Base-by-base conservation (phyloP, 352 stramenopile species). In the Thalassiosira hispida region DNA sequence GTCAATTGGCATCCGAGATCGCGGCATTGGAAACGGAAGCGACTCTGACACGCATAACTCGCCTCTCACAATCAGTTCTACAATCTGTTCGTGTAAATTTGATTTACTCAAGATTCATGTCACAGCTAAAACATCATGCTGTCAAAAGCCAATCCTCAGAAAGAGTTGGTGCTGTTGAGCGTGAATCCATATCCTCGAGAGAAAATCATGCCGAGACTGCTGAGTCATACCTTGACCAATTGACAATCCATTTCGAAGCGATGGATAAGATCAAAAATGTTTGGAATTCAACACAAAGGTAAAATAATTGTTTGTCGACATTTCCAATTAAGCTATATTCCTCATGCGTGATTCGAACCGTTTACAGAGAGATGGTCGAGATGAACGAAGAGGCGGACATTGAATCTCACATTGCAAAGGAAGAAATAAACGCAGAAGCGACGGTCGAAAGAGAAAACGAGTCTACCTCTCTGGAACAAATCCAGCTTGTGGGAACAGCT, bases 401-500 rank as follows among this genome's bases (percentile, higher is more conserved):
- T 57, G 61, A 84, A 79, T 79, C 76, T 9, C 69, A 53, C 40
- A 52, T 84, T 31, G 63, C 76, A 40, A 61, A 40, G 38, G 76
- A 79, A 67, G 63, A 79, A 67, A 75, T 84, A 35, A 35, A 68
- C 29, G 76, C 76, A 7, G 76, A 84, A 72, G 42, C 76, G 20
- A 23, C 44, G 25, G 70, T 84, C 18, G 76, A 84, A 46, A 55
- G 76, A 61, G 76, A 84, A 38, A 75, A 84, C 16, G 76, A 79
- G 42, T 12, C 40, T 31, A 33, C 59, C 18, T 79, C 67, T 23
- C 25, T 79, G 4, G 59, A 84, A 2, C 68, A 66, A 66, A 84
- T 84, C 31, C 42, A 73, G 12, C 35, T 79, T 31, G 16, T 79
- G 18, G 76, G 76, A 20, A 70, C 73, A 59, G 67, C 67, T 44